Base-by-base conservation (phyloP, 2,329 filamentous ascomycete species). In the Chaetomiaceae sp. region DNA sequence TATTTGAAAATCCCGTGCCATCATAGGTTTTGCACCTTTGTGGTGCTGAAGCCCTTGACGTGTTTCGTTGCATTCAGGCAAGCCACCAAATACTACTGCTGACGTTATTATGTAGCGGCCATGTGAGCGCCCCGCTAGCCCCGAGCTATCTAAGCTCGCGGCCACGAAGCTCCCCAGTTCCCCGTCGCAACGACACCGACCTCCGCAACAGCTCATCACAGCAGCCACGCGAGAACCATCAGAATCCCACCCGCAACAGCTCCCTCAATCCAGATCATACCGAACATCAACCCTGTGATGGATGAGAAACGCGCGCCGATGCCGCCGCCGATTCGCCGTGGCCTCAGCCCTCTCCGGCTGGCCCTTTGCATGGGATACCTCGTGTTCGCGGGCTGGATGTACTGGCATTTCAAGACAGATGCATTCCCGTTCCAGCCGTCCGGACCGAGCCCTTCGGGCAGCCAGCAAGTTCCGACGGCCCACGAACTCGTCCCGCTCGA, bases 401-500 rank as follows among this genome's bases (percentile, higher is more conserved):
- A 53, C 51, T 51, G 48, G 25, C 48, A 34, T 30, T 58, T 59
- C 43, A 37, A 32, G 16, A 16, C 46, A 7, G 32, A 14, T n/a
- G 5, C 44, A n/a, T n/a, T n/a, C n/a, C n/a, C n/a, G n/a, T n/a
- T n/a, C 0, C 13, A 27, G 8, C 18, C 41, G 5, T 16, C 23
- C n/a, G 20, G n/a, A 2, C 11, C 32, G 20, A 16, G 16, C 25
- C 11, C 16, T 2, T 8, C 20, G 16, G 46, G 8, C 23, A 29
- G n/a, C 8, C 14, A 36, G n/a, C 37, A 50, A 1, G n/a, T 27
- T 2, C 21, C 27, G 4, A 18, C 32, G 2, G 7, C 42, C 5
- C 29, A 25, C 7, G 32, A 42, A 8, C 48, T 54, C 53, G 86
- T 97, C 4, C 87, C 90, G 4, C 72, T 99, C 2, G 94, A 99